Evolutionary conservation across 2,329 filamentous ascomycete species (phyloP), one percentile per base, ranked within the genome.

Genomic region (Eutypa lata): DNA sequence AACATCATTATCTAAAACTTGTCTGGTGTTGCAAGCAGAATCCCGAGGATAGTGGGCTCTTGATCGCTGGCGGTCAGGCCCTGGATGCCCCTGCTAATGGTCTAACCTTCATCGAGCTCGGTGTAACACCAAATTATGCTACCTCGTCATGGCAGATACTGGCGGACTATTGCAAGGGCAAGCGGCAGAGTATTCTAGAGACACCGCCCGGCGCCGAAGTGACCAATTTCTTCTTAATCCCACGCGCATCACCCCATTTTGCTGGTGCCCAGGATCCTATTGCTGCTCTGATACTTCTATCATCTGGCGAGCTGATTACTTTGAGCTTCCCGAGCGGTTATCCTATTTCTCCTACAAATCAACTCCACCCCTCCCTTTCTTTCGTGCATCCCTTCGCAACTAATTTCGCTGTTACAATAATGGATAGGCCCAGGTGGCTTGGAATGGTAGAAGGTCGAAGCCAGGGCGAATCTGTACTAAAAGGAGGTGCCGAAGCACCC

Each of bases 21-120:
- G 82, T 86, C 1, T 99, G 94, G 94, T 99, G 94, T 72, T 93
- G 90, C 53, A 97, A 97, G 68, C 81, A 87, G 54, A 96, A 97
- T 65, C 88, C 91, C 0, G 94, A 99, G 64, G 93, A 99, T 64
- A 97, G 91, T 18, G 93, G 87, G 2, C 77, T 99, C 22, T 73
- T 99, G 38, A 81, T 99, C 51, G 89, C 91, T 2, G 94, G 94
- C 28, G 94, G 94, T 4, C 82, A 88, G 56, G 77, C 82, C 2
- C 80, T 82, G 0, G 86, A 87, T 18, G 80, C 84, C 38, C 77
- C 83, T 4, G 81, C 84, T 5, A 91, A 89, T 69, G 90, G 90
- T 5, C 71, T 99, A 56, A 96, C 89, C 1, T 93, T 97, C 59
- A 79, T 97, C 53, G 94, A 99, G 60, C 77, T 99, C 53, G 94